Conservation (phyloP, 2,329 filamentous ascomycete genomes). For the Nothopassalora personata region DNA sequence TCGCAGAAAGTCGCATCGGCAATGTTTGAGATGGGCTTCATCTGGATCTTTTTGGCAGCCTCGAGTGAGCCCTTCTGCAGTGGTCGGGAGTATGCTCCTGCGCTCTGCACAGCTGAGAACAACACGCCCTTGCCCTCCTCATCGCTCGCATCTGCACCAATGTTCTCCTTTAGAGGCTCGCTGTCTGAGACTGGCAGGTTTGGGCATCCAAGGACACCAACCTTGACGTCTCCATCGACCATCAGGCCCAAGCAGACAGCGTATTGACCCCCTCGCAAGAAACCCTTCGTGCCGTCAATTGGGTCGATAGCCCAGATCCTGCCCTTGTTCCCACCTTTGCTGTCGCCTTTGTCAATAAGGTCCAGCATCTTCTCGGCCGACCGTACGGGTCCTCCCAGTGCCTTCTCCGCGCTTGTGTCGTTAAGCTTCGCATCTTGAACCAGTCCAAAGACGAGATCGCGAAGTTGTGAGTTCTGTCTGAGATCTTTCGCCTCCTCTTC, state of each 20-base stretch:
- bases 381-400: slow-evolving; percentile 64
- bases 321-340: slow-evolving; percentile 64
- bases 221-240: slow-evolving; percentile 87
- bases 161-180: slow-evolving; percentile 62
- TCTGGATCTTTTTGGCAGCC: slow-evolving; percentile 61
- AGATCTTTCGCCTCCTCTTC: slow-evolving; percentile 88
- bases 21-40: slow-evolving; percentile 72
- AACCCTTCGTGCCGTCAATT: slow-evolving; percentile 96
- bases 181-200: slow-evolving; percentile 87
- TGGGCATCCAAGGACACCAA: slow-evolving; percentile 90
- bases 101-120: slow-evolving; percentile 74
- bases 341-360: slow-evolving; percentile 56
- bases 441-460: slow-evolving; percentile 76
- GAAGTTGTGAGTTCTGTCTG: slow-evolving; percentile 63
- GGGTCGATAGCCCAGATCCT: slow-evolving; percentile 96
- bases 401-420: slow-evolving; percentile 58
- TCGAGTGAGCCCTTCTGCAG: slow-evolving; percentile 53
- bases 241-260: slow-evolving; percentile 89
- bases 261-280: slow-evolving; percentile 92
- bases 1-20: slow-evolving; percentile 88
- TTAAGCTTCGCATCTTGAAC: slow-evolving; percentile 67
- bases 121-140: slow-evolving; percentile 75
- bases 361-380: slow-evolving; percentile 60
- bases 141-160: slow-evolving; percentile 68
- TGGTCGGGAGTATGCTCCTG: slow-evolving; percentile 75